Evolutionary conservation across 108 stramenopile genomes (phyloP).

Genomic region (Cyclostephanos invisitatus): DNA sequence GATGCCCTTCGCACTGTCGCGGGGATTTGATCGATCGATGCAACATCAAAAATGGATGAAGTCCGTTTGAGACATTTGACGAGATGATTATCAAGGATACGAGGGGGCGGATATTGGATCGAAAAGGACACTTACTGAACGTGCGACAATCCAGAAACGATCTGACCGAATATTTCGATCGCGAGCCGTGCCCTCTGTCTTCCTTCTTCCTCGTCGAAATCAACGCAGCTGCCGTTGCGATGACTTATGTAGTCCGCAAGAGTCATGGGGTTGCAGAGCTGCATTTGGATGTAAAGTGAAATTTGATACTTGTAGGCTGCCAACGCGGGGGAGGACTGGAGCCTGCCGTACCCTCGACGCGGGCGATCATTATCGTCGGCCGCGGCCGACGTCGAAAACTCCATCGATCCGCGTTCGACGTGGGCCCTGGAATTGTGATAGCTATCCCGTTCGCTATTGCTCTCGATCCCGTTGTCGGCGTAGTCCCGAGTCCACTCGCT

Average conservation of each 20-base stretch:
- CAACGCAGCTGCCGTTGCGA: slow-evolving; percentile 56
- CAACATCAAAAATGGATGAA: not conserved
- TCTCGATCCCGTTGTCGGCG: not conserved
- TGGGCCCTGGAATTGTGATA: slow-evolving; percentile 21
- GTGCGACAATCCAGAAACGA: slow-evolving; percentile 73
- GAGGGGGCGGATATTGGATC: not conserved
- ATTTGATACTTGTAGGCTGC: slow-evolving; percentile 77
- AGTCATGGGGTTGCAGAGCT: slow-evolving; percentile 81
- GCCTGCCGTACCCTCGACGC: not conserved
- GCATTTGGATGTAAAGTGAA: slow-evolving; percentile 92
- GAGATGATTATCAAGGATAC: too few species aligned
- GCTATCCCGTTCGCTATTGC: slow-evolving; percentile 9
- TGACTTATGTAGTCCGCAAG: slow-evolving; percentile 87
- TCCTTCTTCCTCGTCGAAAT: slow-evolving; percentile 40
- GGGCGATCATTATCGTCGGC: slow-evolving; percentile 3
- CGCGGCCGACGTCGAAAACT: slow-evolving; percentile 30
- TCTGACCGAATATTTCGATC: slow-evolving; percentile 68
- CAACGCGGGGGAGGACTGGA: slow-evolving; percentile 2
- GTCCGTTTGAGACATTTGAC: not conserved
- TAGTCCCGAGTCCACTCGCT: slow-evolving; percentile 50
- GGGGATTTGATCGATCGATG: not conserved
- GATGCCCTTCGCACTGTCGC: slow-evolving; percentile 57
- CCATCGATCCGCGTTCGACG: slow-evolving; percentile 23
- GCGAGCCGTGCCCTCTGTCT: slow-evolving; percentile 53
- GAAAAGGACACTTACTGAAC: slow-evolving; percentile 48